phyloP scores from a whole-genome alignment of 2,329 filamentous ascomycete species.

The Ceratocystis colombiana region DNA sequence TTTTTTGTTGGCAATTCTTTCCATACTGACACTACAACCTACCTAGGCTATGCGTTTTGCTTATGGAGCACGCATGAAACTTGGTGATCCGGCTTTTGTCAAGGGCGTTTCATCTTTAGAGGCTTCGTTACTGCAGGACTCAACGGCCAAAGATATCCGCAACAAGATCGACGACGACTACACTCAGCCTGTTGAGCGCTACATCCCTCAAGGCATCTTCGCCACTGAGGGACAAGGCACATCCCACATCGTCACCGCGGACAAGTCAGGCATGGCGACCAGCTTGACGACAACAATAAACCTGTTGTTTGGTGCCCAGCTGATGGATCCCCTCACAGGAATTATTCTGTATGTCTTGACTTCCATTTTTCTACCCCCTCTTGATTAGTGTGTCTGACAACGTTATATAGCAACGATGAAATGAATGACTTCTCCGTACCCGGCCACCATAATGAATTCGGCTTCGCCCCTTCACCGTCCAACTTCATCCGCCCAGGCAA shows the following conservation, averaged over 20 bases:
- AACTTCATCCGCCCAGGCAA: slow-evolving; percentile 79
- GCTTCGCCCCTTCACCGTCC: slow-evolving; percentile 64
- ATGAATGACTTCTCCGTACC: slow-evolving; percentile 83
- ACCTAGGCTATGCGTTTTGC: slow-evolving; percentile 66
- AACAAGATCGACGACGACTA: slow-evolving; percentile 58
- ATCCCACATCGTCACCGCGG: slow-evolving; percentile 61
- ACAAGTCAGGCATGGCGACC: slow-evolving; percentile 63
- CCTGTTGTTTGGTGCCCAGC: slow-evolving; percentile 66
- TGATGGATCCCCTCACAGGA: slow-evolving; percentile 73
- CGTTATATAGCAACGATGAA: slow-evolving; percentile 44
- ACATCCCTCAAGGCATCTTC: slow-evolving; percentile 59
- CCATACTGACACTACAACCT: not conserved
- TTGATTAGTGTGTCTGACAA: slow-evolving; percentile 26
- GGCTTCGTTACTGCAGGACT: slow-evolving; percentile 52
- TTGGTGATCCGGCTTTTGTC: slow-evolving; percentile 76
- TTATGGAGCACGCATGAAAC: slow-evolving; percentile 65
- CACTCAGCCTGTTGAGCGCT: slow-evolving; percentile 63
- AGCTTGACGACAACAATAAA: slow-evolving; percentile 83
- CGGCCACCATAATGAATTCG: slow-evolving; percentile 65
- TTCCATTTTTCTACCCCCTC: not conserved
- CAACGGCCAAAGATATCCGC: slow-evolving; percentile 50
- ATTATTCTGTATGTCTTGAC: slow-evolving; percentile 53
- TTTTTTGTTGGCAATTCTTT: too few relatives aligned
- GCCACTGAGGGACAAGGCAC: slow-evolving; percentile 62
- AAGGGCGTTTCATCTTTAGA: slow-evolving; percentile 48